phyloP scores from a whole-genome alignment of 495 filamentous ascomycete genomes.

The Aspergillus cristatus region DNA sequence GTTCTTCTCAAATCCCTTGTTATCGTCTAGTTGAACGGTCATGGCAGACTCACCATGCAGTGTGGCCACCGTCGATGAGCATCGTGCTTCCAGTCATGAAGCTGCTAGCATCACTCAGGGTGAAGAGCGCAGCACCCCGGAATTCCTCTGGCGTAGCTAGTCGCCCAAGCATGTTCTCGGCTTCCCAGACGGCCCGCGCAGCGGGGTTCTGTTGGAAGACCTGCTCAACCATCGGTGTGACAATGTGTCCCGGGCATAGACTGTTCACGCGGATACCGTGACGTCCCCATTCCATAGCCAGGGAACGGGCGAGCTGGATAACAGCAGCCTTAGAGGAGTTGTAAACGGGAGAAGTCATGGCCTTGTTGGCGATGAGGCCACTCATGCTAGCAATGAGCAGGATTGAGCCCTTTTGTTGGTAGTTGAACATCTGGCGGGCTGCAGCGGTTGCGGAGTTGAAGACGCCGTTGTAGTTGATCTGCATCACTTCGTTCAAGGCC shows the following conservation, averaged over 20 bases:
- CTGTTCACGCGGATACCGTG: constrained; percentile 60
- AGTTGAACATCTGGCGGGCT: constrained; percentile 64
- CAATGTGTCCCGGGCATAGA: constrained; percentile 59
- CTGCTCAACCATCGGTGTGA: constrained; percentile 62
- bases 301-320: constrained; percentile 51
- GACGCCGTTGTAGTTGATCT: constrained; percentile 66
- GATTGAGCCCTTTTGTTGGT: constrained; percentile 52
- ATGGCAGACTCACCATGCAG: constrained; percentile 32
- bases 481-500: constrained; percentile 57
- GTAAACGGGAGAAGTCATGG: constrained; percentile 56
- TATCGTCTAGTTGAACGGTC: too few species aligned
- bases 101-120: constrained; percentile 55
- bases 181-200: constrained; percentile 50
- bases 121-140: constrained; percentile 50
- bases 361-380: constrained; percentile 70
- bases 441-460: constrained; percentile 74
- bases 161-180: constrained; percentile 61
- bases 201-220: constrained; percentile 58
- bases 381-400: constrained; percentile 73
- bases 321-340: constrained; percentile 65
- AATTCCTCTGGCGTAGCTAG: constrained; percentile 58
- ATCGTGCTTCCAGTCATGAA: constrained; percentile 63
- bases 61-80: constrained; percentile 56
- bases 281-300: constrained; percentile 66
- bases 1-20: too few species aligned